phyloP scores from a whole-genome alignment of 2,329 filamentous ascomycete genomes.

The Huntiella decipiens region DNA sequence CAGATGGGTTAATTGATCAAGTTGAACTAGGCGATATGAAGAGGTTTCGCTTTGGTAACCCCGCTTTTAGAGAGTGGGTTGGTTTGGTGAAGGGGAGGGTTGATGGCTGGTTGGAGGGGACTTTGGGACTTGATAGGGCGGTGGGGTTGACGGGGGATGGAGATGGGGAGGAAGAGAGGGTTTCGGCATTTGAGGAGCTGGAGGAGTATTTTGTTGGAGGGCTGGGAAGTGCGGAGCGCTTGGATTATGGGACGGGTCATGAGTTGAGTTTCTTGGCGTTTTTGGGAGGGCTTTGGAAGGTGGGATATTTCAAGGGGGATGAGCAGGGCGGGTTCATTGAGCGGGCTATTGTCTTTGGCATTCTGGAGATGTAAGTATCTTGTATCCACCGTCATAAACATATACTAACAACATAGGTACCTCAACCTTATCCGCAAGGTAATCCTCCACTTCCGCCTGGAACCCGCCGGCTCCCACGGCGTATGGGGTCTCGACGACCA shows the following conservation, averaged over 20 bases:
- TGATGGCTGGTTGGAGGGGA: conserved; percentile 28
- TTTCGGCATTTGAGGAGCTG: conserved; percentile 15
- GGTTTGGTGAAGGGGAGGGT: conserved; percentile 43
- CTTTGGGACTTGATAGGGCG: conserved; percentile 15
- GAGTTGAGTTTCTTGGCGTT: conserved; percentile 92
- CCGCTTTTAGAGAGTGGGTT: conserved; percentile 76
- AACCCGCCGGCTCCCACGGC: conserved; percentile 88
- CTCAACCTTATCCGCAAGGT: conserved; percentile 61
- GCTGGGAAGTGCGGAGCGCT: conserved; percentile 72
- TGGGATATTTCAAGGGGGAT: conserved; percentile 54
- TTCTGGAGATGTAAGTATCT: conserved; percentile 58
- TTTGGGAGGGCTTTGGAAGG: conserved; percentile 74
- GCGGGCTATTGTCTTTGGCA: conserved; percentile 59
- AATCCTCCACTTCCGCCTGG: conserved; percentile 79
- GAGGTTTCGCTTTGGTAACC: conserved; percentile 66
- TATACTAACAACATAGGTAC: conserved; percentile 33
- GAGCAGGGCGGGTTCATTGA: conserved; percentile 38
- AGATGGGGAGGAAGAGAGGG: background rate
- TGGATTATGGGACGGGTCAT: conserved; percentile 94
- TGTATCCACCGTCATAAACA: conserved; percentile 8
- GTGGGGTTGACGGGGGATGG: conserved; percentile 7
- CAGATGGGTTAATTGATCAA: conserved; percentile 52
- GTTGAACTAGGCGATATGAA: conserved; percentile 73
- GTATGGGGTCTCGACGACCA: conserved; percentile 99
- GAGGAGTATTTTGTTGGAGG: conserved; percentile 54